Conservation (phyloP, 2,329 filamentous ascomycete species). For the Bipolaris gigantea region DNA sequence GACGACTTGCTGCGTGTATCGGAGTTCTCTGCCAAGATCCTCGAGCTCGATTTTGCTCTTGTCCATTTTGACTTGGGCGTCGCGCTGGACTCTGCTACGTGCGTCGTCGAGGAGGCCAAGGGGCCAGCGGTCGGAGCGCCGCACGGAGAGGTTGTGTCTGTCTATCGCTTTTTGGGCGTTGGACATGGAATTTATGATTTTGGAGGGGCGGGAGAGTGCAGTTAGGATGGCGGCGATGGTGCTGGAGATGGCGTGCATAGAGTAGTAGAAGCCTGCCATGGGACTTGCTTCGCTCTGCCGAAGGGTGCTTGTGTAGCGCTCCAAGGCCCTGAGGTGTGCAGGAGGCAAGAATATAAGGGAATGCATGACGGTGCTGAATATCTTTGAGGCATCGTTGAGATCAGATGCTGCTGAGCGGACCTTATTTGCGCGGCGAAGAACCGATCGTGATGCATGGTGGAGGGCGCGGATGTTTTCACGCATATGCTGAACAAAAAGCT, state of each 20-base stretch:
- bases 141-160: slow-evolving; percentile 73
- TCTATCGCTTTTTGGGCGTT: slow-evolving; percentile 75
- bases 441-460: slow-evolving; percentile 78
- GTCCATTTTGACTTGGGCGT: slow-evolving; percentile 78
- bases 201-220: slow-evolving; percentile 76
- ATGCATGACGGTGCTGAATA: slow-evolving; percentile 55
- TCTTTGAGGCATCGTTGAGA: slow-evolving; percentile 65
- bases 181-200: slow-evolving; percentile 76
- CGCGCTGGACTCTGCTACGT: slow-evolving; percentile 76
- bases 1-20: slow-evolving; percentile 92
- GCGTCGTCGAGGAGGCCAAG: slow-evolving; percentile 84
- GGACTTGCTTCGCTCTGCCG: slow-evolving; percentile 72
- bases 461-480: slow-evolving; percentile 85
- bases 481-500: slow-evolving; percentile 89
- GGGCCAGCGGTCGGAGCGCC: slow-evolving; percentile 76
- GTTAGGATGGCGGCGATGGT: slow-evolving; percentile 80
- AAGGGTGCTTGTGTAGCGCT: slow-evolving; percentile 69
- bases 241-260: slow-evolving; percentile 76
- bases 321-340: slow-evolving; percentile 69
- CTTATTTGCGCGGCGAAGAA: slow-evolving; percentile 77
- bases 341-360: slow-evolving; percentile 68
- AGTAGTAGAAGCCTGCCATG: slow-evolving; percentile 70
- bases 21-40: slow-evolving; percentile 75
- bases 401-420: slow-evolving; percentile 68
- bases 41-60: slow-evolving; percentile 71